Evolutionary conservation across 2,329 filamentous ascomycete genomes (phyloP).

Genomic region (Ramularia collo-cygni): DNA sequence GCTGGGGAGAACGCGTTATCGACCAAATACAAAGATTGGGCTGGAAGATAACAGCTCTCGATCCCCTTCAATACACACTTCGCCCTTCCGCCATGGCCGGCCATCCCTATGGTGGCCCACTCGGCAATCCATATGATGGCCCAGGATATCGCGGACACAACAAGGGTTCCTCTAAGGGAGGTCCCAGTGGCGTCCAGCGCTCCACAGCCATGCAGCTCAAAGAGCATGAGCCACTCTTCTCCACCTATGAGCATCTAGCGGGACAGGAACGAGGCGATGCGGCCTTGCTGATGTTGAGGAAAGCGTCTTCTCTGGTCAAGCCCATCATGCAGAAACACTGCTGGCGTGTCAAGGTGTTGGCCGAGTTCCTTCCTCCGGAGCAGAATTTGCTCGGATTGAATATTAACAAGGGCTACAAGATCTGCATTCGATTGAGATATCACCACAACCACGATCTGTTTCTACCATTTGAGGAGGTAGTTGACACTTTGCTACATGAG

Average conservation of each 20-base stretch:
- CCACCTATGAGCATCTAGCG: conserved; percentile 44
- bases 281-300: conserved; percentile 59
- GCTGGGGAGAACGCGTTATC: too few relatives aligned
- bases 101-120: conserved; percentile 14
- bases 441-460: conserved; percentile 69
- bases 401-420: conserved; percentile 66
- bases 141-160: conserved; percentile 20
- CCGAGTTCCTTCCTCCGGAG: conserved; percentile 78
- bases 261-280: conserved; percentile 39
- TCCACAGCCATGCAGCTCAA: conserved; percentile 32
- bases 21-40: background rate
- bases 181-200: conserved; percentile 28
- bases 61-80: background rate
- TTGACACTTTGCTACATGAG: conserved; percentile 93
- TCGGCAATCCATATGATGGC: conserved; percentile 12
- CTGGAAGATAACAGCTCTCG: too few relatives aligned
- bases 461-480: conserved; percentile 67
- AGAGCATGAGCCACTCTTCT: conserved; percentile 44
- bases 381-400: conserved; percentile 72
- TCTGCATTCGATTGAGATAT: conserved; percentile 76
- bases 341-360: conserved; percentile 72
- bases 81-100: conserved; percentile 11
- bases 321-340: conserved; percentile 84
- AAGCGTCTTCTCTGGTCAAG: conserved; percentile 81
- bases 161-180: conserved; percentile 21